Evolutionary conservation across 208 protist genomes (phyloP), one percentile per base, ranked within the genome.

Genomic region (Acanthamoeba healyi): DNA sequence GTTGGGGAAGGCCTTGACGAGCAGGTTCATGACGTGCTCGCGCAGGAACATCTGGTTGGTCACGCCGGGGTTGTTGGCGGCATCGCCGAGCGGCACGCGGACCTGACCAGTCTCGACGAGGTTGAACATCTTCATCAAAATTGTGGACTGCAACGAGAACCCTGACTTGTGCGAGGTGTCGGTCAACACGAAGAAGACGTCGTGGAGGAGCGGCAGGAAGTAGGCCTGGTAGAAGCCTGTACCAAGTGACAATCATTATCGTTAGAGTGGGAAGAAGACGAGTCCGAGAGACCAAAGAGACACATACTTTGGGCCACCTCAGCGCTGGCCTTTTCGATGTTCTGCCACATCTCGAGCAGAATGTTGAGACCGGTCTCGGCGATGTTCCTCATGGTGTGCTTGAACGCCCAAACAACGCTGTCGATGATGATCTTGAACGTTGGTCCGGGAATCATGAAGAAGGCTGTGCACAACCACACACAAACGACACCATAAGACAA

Each of bases 361-460:
- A 93, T 93, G 42, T 96, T 95, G 15, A 98, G 94, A 42, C 97
- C 98, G 63, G 98, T 99, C 89, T 99, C 98, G 22, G 96, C 95
- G 2, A 99, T 99, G 56, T 99, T 98, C 91, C 98, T 98, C 95
- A 99, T 99, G 4, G 97, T 98, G 97, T 99, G 99, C 95, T 99
- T 99, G 94, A 99, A 98, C 0, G 98, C 99, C 99, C 99, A 99
- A 51, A 99, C 96, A 95, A 99, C 98, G 34, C 98, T 98, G 56
- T 99, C 98, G 46, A 99, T 97, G 19, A 99, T 95, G 1, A 98
- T 46, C 92, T 98, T 97, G 92, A 98, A 98, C 88, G 97, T 95
- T 34, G 97, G 67, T 38, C 94, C 61, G 5, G 95, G 94, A 26
- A 98, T 93, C 40, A 89, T 87, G 72, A 97, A 94, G 94, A 98